phyloP scores from a whole-genome alignment of 202 grass and related monocot species.

The Cymbopogon flexuosus region DNA sequence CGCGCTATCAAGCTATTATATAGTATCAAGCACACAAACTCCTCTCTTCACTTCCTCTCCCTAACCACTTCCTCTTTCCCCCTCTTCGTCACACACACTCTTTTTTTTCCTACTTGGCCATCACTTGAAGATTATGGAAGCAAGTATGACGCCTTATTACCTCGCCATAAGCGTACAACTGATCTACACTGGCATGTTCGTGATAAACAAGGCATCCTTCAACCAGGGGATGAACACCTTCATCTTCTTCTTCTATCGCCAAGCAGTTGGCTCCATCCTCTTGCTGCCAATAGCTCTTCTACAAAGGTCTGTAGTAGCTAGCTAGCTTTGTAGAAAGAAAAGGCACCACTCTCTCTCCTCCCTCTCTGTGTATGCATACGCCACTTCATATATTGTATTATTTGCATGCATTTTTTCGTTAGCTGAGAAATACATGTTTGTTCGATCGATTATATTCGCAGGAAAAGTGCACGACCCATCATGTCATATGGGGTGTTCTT shows the following conservation, averaged over 20 bases:
- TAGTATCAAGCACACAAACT: too few species aligned
- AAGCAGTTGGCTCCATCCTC: background rate
- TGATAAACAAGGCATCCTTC: conserved; percentile 45
- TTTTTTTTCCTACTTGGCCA: background rate
- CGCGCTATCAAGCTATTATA: too few species aligned
- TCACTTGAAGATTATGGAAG: background rate
- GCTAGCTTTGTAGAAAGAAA: background rate
- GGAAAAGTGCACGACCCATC: too few species aligned
- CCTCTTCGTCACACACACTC: background rate
- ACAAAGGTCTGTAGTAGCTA: conserved; percentile 16
- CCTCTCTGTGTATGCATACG: background rate
- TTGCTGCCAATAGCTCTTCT: background rate
- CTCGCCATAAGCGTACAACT: conserved; percentile 31
- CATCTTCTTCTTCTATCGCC: conserved; percentile 48
- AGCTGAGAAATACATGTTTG: background rate
- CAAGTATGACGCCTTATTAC: background rate
- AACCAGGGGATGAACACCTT: conserved; percentile 40
- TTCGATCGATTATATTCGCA: too few species aligned
- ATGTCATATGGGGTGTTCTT: too few species aligned
- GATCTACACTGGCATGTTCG: conserved; percentile 34
- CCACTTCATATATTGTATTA: background rate
- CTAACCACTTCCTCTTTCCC: background rate
- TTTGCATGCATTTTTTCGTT: background rate
- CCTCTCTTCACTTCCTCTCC: background rate
- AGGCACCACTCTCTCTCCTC: background rate